These are phyloP conservation scores for Botryobasidium botryosum DNA, from an alignment of 768 basidiomycete species.

Conservation along the genomic window DNA sequence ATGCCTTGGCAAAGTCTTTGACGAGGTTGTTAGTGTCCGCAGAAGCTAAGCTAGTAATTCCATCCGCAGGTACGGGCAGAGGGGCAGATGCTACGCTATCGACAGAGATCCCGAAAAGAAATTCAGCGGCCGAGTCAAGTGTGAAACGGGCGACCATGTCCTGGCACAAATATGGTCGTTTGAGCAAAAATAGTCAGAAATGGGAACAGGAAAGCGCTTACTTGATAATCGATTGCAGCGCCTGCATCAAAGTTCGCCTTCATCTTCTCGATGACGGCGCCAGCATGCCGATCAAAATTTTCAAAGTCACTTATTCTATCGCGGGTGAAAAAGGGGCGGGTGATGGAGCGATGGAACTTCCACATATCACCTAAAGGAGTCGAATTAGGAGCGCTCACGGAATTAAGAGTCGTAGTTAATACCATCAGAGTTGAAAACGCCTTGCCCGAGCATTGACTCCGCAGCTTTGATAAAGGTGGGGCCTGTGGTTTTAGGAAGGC, in stretches of 20 bases:
- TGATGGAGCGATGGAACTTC: conserved; percentile 60
- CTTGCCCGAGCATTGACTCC: conserved; percentile 39
- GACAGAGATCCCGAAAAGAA: conserved; percentile 44
- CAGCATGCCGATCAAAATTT: conserved; percentile 37
- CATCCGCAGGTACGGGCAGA: conserved; percentile 23
- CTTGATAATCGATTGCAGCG: conserved; percentile 41
- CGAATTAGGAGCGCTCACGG: not conserved
- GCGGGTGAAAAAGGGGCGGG: conserved; percentile 50
- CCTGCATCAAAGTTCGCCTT: conserved; percentile 31
- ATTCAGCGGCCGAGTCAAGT: conserved; percentile 48
- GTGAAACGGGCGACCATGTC: conserved; percentile 47
- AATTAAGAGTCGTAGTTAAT: no score
- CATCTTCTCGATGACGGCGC: conserved; percentile 24
- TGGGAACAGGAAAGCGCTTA: conserved; percentile 15
- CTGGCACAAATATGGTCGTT: conserved; percentile 3
- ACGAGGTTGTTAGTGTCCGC: conserved; percentile 31
- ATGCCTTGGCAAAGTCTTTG: conserved; percentile 24
- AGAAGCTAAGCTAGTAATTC: conserved; percentile 30
- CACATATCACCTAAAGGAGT: conserved; percentile 24
- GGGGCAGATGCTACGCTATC: conserved; percentile 30
- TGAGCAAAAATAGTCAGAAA: no score
- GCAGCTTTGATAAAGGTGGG: no score
- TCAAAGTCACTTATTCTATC: conserved; percentile 47
- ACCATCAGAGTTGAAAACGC: conserved; percentile 35
- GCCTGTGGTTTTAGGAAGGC: no score